A percentile compares a stretch with the other conserved stretches of the same genome.
Evolutionary conservation across 805 yeast genomes (phyloP).

Genomic region (Limtongia smithiae): DNA sequence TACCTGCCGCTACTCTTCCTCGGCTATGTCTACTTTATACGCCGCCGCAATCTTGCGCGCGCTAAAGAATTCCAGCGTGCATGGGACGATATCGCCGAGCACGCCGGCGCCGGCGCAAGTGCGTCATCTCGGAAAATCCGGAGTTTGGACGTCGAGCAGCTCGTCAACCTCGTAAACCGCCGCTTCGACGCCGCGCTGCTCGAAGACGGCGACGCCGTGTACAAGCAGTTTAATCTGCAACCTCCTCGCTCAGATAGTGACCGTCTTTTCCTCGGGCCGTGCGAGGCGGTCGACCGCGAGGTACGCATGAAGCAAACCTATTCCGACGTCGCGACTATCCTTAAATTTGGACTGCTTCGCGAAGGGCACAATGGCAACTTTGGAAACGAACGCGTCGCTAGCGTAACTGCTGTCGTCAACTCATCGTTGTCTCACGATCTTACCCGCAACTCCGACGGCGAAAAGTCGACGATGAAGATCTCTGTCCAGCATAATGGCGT

Average conservation of each 20-base stretch:
- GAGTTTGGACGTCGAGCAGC: slow-evolving; percentile 9
- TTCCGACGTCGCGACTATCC: slow-evolving; percentile 14
- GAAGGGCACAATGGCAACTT: no score
- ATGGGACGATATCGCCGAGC: slow-evolving; percentile 15
- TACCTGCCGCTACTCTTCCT: slow-evolving; percentile 16
- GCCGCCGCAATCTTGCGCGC: slow-evolving; percentile 14
- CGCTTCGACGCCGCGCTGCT: slow-evolving; percentile 14
- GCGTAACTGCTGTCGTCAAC: slow-evolving; percentile 19
- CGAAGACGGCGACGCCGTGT: slow-evolving; percentile 8
- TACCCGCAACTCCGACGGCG: slow-evolving; percentile 3
- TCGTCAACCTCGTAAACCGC: slow-evolving; percentile 13
- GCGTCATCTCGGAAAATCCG: slow-evolving; percentile 10
- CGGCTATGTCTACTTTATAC: slow-evolving; percentile 8
- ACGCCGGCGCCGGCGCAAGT: slow-evolving; percentile 14
- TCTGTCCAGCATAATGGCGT: slow-evolving; percentile 8
- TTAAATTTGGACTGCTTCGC: slow-evolving; percentile 13
- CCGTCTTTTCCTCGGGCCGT: slow-evolving; percentile 12
- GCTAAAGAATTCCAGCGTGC: slow-evolving; percentile 11
- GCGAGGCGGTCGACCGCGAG: slow-evolving; percentile 21
- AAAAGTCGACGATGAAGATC: slow-evolving; percentile 19
- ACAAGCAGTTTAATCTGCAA: slow-evolving; percentile 11
- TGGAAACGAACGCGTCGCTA: slow-evolving; percentile 9
- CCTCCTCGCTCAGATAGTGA: slow-evolving; percentile 1
- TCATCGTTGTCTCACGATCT: slow-evolving; percentile 8
- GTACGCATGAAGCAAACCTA: slow-evolving; percentile 6